Evolutionary conservation across 129 eudicot species (phyloP).

Genomic region (Tagetes erecta): DNA sequence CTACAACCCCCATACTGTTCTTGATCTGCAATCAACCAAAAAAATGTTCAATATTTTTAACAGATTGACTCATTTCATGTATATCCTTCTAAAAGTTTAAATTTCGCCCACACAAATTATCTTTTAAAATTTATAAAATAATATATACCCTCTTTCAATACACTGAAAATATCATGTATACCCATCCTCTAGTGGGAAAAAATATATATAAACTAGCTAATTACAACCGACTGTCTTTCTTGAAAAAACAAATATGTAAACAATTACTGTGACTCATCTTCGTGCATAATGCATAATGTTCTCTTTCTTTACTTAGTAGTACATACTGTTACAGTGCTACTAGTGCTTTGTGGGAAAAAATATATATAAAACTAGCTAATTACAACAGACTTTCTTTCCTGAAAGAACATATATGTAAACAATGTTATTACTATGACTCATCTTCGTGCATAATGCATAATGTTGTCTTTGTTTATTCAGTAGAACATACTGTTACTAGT

Average conservation of each 20-base stretch:
- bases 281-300: background rate
- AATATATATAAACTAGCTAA: background rate
- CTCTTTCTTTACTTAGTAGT: background rate
- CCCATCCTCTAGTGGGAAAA: background rate
- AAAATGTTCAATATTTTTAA: background rate
- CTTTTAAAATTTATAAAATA: background rate
- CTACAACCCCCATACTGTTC: conserved; percentile 3
- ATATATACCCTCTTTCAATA: background rate
- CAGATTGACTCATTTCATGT: background rate
- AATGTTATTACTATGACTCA: background rate
- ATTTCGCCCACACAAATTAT: background rate
- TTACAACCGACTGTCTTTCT: background rate
- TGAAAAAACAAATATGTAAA: background rate
- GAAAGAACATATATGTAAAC: background rate
- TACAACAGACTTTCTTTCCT: background rate
- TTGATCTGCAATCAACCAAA: conserved; percentile 1
- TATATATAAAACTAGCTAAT: background rate
- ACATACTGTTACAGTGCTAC: background rate
- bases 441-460: background rate
- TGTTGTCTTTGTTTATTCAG: background rate
- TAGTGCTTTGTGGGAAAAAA: background rate
- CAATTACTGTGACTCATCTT: background rate
- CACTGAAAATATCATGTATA: background rate
- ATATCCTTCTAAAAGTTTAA: background rate
- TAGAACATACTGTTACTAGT: background rate